These are phyloP conservation scores for Eutypa lata DNA, from an alignment of 2,329 filamentous ascomycete genomes.

Conservation along the genomic window DNA sequence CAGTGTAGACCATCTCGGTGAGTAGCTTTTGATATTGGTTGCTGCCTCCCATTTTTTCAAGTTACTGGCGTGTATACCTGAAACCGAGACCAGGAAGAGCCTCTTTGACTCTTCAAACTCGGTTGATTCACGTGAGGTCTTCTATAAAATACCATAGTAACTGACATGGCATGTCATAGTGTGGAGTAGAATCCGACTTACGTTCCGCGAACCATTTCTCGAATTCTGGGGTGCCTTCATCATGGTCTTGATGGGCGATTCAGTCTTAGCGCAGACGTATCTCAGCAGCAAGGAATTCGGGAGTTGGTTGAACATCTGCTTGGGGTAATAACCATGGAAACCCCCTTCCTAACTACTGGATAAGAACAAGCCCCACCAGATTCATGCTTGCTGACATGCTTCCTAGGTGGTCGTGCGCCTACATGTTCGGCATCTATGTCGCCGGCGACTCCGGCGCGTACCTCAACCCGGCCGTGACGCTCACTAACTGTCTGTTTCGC, in stretches of 20 bases:
- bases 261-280: slow-evolving; percentile 67
- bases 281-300: slow-evolving; percentile 50
- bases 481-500: slow-evolving; percentile 66
- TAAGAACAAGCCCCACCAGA: not conserved
- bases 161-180: not conserved
- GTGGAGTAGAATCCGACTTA: slow-evolving; percentile 53
- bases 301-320: slow-evolving; percentile 46
- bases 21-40: too few species aligned
- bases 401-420: slow-evolving; percentile 47
- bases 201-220: slow-evolving; percentile 57
- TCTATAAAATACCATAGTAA: too few species aligned
- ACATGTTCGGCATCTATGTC: slow-evolving; percentile 69
- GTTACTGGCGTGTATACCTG: too few species aligned
- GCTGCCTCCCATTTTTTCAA: too few species aligned
- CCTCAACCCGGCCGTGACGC: slow-evolving; percentile 68
- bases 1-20: too few species aligned
- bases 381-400: not conserved
- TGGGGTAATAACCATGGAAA: slow-evolving; percentile 37
- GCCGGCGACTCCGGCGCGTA: slow-evolving; percentile 64
- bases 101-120: too few species aligned
- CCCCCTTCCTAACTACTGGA: not conserved
- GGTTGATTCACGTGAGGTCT: too few species aligned
- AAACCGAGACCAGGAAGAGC: too few species aligned
- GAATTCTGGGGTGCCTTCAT: slow-evolving; percentile 69
- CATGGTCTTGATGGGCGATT: slow-evolving; percentile 66